Evolutionary conservation across 805 yeast species (phyloP), one percentile per base, ranked within the genome.

Genomic region (Schizosaccharomyces octosporus): DNA sequence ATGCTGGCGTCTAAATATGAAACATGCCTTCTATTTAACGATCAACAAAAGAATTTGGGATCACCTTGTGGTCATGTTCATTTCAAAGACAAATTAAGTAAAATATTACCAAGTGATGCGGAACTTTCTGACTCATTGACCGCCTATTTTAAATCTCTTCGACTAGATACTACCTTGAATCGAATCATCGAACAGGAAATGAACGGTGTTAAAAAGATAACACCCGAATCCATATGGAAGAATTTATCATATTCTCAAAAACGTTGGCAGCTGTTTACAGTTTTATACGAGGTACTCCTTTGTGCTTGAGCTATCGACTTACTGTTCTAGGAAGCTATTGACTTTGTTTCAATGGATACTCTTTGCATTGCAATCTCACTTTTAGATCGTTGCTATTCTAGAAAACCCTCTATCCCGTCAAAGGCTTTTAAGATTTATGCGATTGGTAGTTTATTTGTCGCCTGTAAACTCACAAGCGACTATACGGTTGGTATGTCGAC

Each of bases 391-490:
- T 51, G 57, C 15, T 51, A 19, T 29, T 24, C 57, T 17, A 17
- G 4, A 3, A 51, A 51, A 51, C 57, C 57, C n/a, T 17, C 31
- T 51, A 51, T 51, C 5, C 31, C 36, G 1, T 17, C 36, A 3
- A 51, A 21, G 7, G 32, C 19, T 24, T 51, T 51, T 15, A 51
- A 51, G 27, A 29, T 51, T 24, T 51, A 51, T 51, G 57, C 57
- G 7, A 51, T 51, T 29, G 57, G 57, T 3, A 19, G n/a, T 51
- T 29, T 51, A 5, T 51, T 51, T 29, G 21, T 51, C 27, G 57
- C 57, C n/a, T 51, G 31, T 27, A 51, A 51, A 51, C 57, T 51
- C 27, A 51, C 57, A 51, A 51, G 57, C 21, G 57, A 51, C 39
- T 51, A 11, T 29, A 24, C 57, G 27, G 57, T 51, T 21, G 31